A percentile compares a stretch with the other conserved stretches of the same genome.
Conservation (phyloP, 768 basidiomycete species). For the Pisolithus microcarpus region DNA sequence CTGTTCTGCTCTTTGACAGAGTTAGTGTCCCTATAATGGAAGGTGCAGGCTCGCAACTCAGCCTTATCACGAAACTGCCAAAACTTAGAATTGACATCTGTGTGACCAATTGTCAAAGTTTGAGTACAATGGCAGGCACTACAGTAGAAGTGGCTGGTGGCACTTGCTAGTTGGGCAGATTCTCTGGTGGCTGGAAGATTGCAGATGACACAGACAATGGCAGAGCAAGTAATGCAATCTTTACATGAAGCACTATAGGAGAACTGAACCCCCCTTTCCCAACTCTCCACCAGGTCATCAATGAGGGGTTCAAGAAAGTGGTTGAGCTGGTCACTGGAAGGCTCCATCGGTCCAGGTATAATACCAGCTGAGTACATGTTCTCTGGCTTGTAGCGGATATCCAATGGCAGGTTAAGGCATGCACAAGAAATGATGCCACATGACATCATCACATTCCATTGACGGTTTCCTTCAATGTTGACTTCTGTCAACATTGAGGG, state of each 20-base stretch:
- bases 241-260: slow-evolving; percentile 9
- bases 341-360: no score
- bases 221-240: slow-evolving; percentile 11
- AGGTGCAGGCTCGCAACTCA: background rate
- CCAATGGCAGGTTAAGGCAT: slow-evolving; percentile 30
- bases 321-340: no score
- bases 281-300: no score
- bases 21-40: background rate
- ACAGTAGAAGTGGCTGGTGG: no score
- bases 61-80: background rate
- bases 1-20: background rate
- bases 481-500: slow-evolving; percentile 29
- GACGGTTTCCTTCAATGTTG: slow-evolving; percentile 26
- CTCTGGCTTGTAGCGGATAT: no score
- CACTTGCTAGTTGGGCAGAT: slow-evolving; percentile 14
- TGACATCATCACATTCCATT: slow-evolving; percentile 21
- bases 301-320: no score
- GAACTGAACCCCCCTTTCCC: slow-evolving; percentile 22
- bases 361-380: no score
- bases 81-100: slow-evolving; percentile 12
- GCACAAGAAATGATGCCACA: slow-evolving; percentile 10
- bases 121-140: no score
- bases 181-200: slow-evolving; percentile 32
- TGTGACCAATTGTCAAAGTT: background rate
- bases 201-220: slow-evolving; percentile 24